phyloP scores from a whole-genome alignment of 192 early-diverging fungal species.

The Coemansia sp. region DNA sequence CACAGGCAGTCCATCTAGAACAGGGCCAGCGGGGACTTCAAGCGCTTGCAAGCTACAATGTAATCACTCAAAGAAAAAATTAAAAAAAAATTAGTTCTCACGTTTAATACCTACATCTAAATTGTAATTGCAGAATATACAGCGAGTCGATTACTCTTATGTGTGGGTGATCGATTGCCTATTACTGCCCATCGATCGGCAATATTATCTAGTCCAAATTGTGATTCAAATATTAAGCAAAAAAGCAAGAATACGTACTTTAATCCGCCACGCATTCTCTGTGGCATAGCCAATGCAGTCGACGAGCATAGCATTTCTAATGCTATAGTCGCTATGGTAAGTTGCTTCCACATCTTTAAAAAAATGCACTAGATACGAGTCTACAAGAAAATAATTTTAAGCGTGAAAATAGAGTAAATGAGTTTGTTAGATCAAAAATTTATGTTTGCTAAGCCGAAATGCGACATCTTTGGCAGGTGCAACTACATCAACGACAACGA shows the following conservation, averaged over 20 bases:
- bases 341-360: constrained; percentile 41
- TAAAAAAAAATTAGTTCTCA: background rate
- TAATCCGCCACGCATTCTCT: constrained; percentile 3
- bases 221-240: background rate
- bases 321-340: constrained; percentile 42
- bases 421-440: too few species aligned
- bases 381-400: background rate
- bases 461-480: too few species aligned
- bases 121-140: background rate
- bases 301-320: constrained; percentile 32
- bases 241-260: constrained; percentile 15
- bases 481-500: too few species aligned
- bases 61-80: background rate
- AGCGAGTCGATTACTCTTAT: too few species aligned
- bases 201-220: background rate
- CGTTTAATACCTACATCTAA: background rate
- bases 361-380: background rate
- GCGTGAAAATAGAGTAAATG: background rate
- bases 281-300: constrained; percentile 14
- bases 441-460: too few species aligned
- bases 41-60: constrained; percentile 7
- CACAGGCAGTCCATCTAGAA: constrained; percentile 38
- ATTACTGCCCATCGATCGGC: background rate
- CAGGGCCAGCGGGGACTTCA: constrained; percentile 13
- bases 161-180: background rate